Base-by-base conservation (phyloP, 345 rosid genomes). In the Brassica cretica region DNA sequence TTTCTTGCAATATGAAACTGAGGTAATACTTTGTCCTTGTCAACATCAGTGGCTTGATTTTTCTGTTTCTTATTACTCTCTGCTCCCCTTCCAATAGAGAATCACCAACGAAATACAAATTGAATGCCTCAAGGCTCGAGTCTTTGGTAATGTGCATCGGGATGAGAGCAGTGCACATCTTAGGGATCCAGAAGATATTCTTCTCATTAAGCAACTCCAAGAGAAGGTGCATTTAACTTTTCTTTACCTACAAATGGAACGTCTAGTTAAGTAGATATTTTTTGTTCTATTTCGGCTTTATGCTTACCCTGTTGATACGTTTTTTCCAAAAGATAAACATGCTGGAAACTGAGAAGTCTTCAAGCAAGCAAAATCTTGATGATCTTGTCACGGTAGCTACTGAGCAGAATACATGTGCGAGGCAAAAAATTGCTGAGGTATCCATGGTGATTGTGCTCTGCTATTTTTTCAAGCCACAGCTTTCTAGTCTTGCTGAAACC, bases 181-280 rank as follows among this genome's bases (percentile, higher is more conserved):
- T 68, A 81, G 86, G 80, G 96, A 88, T 84, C 86, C 84, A 5
- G 96, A 92, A 80, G 84, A 86, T 79, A 85, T 85, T 76, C 79
- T 82, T 84, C 88, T 90, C 68, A 89, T 89, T 82, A 88, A 89
- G 82, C 93, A 88, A 86, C 97, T 94, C 63, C 90, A 92, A 81
- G 96, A 90, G 86, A 91, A 92, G 97, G 98, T 92, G 69, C 69
- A 49, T 72, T 67, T 80, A 63, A 29, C 74, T 74, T 70, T 62
- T 63, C 44, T 44, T 60, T 61, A 64, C 33, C 41, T 25, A 35
- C 68, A 66, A 60, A 39, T 56, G 7, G 15, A 56, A n/a, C 27
- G 10, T 27, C 21, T 62, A 71, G 32, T 18, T 71, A 66, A 68
- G 25, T 18, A 70, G 70, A 76, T 55, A n/a, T n/a, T n/a, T n/a